A percentile compares a stretch with the other conserved stretches of the same genome.
These are phyloP conservation scores for Dipodascopsis uninucleata DNA, from an alignment of 805 yeast genomes.

Conservation along the genomic window DNA sequence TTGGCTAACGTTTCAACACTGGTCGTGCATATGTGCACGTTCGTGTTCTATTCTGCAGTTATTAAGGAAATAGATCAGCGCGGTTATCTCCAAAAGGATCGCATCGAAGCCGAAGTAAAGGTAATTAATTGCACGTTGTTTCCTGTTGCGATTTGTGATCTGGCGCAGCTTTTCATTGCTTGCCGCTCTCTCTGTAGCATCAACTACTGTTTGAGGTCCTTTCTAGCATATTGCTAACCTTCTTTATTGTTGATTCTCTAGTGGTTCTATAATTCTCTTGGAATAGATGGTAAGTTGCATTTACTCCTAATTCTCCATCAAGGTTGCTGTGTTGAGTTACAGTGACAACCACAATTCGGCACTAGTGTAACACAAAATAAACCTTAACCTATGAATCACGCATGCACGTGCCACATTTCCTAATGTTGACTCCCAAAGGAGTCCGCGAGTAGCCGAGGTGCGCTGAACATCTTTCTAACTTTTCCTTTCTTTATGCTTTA, in stretches of 20 bases:
- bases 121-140: slow-evolving; percentile 23
- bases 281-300: slow-evolving; percentile 60
- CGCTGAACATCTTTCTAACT: background rate
- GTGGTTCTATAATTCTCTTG: slow-evolving; percentile 85
- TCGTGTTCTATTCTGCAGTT: slow-evolving; percentile 44
- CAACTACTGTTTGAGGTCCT: background rate
- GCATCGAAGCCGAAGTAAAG: slow-evolving; percentile 78
- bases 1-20: too few species aligned
- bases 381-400: background rate
- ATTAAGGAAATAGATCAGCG: slow-evolving; percentile 73
- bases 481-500: background rate
- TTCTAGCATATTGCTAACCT: background rate
- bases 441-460: background rate
- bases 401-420: background rate
- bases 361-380: background rate
- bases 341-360: slow-evolving; percentile 2
- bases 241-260: slow-evolving; percentile 7
- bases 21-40: background rate
- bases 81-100: slow-evolving; percentile 84
- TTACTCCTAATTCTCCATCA: background rate
- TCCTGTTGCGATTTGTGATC: background rate
- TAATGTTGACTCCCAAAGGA: background rate
- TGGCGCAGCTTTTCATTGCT: background rate
- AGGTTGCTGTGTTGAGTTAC: background rate
- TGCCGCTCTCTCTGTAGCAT: too few species aligned